These are phyloP conservation scores for Monilinia vaccinii-corymbosi DNA, from an alignment of 2,329 filamentous ascomycete species.

Conservation along the genomic window DNA sequence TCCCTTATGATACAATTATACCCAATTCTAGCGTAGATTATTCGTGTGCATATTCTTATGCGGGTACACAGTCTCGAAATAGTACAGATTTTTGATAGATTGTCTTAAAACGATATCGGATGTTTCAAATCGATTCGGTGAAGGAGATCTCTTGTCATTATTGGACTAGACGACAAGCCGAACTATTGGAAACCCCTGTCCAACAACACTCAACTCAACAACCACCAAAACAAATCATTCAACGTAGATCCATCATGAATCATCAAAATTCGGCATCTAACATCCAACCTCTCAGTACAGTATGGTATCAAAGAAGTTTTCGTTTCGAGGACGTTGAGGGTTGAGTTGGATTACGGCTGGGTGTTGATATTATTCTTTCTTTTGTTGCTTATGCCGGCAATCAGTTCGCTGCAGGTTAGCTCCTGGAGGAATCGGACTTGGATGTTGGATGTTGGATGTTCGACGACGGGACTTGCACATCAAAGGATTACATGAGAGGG, in stretches of 20 bases:
- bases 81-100: too few relatives aligned
- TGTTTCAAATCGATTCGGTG: neutral
- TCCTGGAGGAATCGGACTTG: too few relatives aligned
- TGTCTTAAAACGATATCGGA: neutral
- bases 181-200: neutral
- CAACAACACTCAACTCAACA: neutral
- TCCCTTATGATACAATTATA: neutral
- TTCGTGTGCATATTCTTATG: neutral
- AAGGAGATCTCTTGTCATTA: neutral
- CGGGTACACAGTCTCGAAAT: neutral
- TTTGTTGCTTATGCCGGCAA: too few relatives aligned
- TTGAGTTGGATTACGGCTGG: too few relatives aligned
- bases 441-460: too few relatives aligned
- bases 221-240: neutral
- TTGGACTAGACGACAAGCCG: neutral
- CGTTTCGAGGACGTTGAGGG: conserved; percentile 1
- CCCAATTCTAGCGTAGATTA: neutral
- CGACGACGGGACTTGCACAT: neutral
- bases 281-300: too few relatives aligned
- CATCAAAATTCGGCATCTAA: neutral
- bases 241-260: neutral
- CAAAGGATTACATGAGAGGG: neutral
- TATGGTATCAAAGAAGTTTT: too few relatives aligned
- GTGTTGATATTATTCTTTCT: too few relatives aligned
- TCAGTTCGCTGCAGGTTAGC: too few relatives aligned